Evolutionary conservation across 169 alveolate genomes (phyloP).

Genomic region (Plasmodium sp.): DNA sequence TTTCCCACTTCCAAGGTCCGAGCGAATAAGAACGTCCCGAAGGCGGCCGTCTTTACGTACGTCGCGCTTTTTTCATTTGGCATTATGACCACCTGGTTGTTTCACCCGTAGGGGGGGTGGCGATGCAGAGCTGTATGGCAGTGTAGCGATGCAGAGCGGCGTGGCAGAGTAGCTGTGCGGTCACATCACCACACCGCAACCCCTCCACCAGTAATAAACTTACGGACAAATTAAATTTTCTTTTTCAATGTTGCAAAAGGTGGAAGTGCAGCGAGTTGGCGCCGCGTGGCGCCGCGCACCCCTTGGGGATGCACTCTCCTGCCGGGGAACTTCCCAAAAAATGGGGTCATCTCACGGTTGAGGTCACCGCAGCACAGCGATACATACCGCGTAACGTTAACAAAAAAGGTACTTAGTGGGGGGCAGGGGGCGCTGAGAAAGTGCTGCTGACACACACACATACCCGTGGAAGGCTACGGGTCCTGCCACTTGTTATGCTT

Average conservation of each 20-base stretch:
- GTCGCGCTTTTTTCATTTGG: slow-evolving; percentile 85
- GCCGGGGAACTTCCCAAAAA: neutral
- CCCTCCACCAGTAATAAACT: neutral
- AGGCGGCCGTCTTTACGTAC: slow-evolving; percentile 84
- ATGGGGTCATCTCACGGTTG: neutral
- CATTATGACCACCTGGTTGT: slow-evolving; percentile 84
- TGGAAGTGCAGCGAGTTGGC: neutral
- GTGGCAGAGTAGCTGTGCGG: neutral
- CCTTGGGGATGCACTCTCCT: neutral
- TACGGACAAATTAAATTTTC: slow-evolving; percentile 7
- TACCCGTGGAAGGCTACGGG: neutral
- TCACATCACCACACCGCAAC: neutral
- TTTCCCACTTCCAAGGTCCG: slow-evolving; percentile 53
- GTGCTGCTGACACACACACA: neutral
- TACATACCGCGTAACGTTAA: neutral
- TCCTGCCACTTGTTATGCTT: slow-evolving; percentile 56
- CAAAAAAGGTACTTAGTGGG: neutral
- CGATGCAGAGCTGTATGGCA: too few relatives aligned
- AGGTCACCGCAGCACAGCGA: neutral
- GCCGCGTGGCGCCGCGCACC: neutral
- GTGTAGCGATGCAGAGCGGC: neutral
- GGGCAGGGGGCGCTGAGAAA: neutral
- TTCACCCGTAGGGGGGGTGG: slow-evolving; percentile 80
- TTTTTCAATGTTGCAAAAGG: slow-evolving; percentile 3
- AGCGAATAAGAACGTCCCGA: slow-evolving; percentile 82